Evolutionary conservation across 495 filamentous ascomycete genomes (phyloP).

Genomic region (Penicillium nucicola): DNA sequence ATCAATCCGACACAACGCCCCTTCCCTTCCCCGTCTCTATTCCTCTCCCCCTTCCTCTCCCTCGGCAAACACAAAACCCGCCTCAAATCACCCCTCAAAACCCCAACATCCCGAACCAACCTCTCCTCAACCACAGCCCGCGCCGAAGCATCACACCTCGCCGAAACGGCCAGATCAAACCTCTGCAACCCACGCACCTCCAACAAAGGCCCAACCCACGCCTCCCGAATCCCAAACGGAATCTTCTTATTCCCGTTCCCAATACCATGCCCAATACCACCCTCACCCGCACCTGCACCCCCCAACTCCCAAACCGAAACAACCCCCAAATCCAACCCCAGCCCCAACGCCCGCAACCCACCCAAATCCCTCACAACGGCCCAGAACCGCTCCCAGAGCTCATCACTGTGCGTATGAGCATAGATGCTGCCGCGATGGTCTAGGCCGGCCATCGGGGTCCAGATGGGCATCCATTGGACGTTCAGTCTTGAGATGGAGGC

Average conservation of each 20-base stretch:
- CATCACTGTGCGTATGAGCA: slow-evolving; percentile 40
- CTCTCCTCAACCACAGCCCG: slow-evolving; percentile 28
- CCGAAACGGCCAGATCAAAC: slow-evolving; percentile 42
- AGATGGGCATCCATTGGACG: slow-evolving; percentile 39
- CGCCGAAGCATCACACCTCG: slow-evolving; percentile 30
- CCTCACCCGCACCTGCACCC: too few species aligned
- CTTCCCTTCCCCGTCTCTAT: slow-evolving; percentile 11
- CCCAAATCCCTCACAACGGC: slow-evolving; percentile 17
- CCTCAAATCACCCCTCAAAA: slow-evolving; percentile 28
- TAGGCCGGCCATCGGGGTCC: slow-evolving; percentile 33
- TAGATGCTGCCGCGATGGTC: slow-evolving; percentile 36
- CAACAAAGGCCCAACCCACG: slow-evolving; percentile 34
- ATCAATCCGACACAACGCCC: too few species aligned
- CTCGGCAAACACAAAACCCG: slow-evolving; percentile 22
- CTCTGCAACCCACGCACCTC: slow-evolving; percentile 26
- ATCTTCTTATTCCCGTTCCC: slow-evolving; percentile 17
- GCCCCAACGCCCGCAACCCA: slow-evolving; percentile 16
- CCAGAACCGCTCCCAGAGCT: slow-evolving; percentile 39
- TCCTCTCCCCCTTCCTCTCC: background rate
- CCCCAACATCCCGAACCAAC: slow-evolving; percentile 26
- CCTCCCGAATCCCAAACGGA: slow-evolving; percentile 23
- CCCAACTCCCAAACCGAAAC: too few species aligned
- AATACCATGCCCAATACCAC: slow-evolving; percentile 18
- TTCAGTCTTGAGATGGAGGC: slow-evolving; percentile 21
- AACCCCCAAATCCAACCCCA: slow-evolving; percentile 34